phyloP scores from a whole-genome alignment of 169 alveolate species.

The Cryptosporidium meleagridis region DNA sequence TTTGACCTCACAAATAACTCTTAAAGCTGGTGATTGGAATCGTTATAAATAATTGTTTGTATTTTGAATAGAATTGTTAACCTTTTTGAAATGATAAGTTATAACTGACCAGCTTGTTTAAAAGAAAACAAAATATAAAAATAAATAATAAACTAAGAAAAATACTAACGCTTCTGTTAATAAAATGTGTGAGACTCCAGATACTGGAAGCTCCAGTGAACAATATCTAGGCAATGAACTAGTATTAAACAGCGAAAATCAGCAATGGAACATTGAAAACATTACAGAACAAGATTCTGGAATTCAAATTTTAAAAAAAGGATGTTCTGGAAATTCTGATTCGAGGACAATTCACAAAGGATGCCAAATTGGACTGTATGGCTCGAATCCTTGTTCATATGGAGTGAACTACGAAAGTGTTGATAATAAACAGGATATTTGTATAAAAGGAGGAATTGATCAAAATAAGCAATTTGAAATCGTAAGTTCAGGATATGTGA shows the following conservation, averaged over 20 bases:
- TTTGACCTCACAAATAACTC: background rate
- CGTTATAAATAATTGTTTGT: background rate
- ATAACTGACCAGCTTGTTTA: background rate
- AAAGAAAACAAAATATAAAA: background rate
- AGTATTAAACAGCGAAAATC: constrained; percentile 14
- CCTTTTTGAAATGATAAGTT: constrained; percentile 13
- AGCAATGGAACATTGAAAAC: constrained; percentile 4
- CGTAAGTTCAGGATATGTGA: background rate
- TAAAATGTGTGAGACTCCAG: constrained; percentile 8
- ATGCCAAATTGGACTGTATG: background rate
- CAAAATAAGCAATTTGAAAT: constrained; percentile 3
- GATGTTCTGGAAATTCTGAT: background rate
- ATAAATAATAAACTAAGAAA: background rate
- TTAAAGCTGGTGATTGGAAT: background rate
- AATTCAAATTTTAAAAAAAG: background rate
- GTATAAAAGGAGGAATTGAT: background rate
- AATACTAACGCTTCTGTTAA: background rate
- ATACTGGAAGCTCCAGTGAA: background rate
- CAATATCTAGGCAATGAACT: constrained; percentile 19
- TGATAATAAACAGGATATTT: background rate
- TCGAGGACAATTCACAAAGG: background rate
- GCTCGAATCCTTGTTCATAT: background rate
- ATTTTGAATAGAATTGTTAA: background rate
- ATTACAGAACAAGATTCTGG: background rate
- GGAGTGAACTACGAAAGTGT: background rate